Percentiles rank a stretch among this genome's conserved stretches.
These are phyloP conservation scores for Elaeis guineensis DNA, from an alignment of 176 grass and related monocot species.

Conservation along the genomic window DNA sequence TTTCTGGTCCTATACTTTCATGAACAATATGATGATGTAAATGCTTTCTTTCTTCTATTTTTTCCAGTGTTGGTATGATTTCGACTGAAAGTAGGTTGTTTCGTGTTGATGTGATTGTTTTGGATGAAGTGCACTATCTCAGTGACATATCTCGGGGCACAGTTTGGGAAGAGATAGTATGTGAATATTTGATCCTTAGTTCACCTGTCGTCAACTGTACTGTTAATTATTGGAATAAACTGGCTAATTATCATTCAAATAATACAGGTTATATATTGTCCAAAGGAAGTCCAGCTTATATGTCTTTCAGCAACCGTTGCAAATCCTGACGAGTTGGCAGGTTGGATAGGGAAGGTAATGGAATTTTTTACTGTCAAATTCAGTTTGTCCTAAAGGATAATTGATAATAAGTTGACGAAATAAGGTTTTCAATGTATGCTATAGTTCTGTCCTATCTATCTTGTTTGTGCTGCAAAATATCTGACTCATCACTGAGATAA, in stretches of 20 bases:
- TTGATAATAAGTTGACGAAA: no score
- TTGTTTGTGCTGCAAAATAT: no score
- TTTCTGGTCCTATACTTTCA: no score
- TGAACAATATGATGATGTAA: no score
- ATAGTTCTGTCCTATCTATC: no score
- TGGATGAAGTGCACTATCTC: constrained; percentile 98
- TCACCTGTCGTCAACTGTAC: constrained; percentile 6
- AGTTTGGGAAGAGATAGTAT: constrained; percentile 99
- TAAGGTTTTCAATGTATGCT: no score
- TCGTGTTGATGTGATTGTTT: constrained; percentile 94
- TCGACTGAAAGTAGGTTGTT: constrained; percentile 86
- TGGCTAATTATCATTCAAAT: constrained; percentile 10
- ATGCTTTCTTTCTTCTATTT: background rate
- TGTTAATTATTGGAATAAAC: background rate
- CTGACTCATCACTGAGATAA: no score
- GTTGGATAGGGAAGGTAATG: constrained; percentile 92
- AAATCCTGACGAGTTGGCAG: constrained; percentile 97
- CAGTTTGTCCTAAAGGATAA: no score
- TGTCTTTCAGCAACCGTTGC: constrained; percentile 94
- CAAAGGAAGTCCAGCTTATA: constrained; percentile 96
- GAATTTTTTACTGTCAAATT: constrained; percentile 3
- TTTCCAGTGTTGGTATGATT: constrained; percentile 62
- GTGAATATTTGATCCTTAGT: constrained; percentile 23
- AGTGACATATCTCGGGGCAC: constrained; percentile 97
- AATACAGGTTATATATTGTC: constrained; percentile 96